phyloP scores from a whole-genome alignment of 208 protist genomes.

The Polymyxa betae region DNA sequence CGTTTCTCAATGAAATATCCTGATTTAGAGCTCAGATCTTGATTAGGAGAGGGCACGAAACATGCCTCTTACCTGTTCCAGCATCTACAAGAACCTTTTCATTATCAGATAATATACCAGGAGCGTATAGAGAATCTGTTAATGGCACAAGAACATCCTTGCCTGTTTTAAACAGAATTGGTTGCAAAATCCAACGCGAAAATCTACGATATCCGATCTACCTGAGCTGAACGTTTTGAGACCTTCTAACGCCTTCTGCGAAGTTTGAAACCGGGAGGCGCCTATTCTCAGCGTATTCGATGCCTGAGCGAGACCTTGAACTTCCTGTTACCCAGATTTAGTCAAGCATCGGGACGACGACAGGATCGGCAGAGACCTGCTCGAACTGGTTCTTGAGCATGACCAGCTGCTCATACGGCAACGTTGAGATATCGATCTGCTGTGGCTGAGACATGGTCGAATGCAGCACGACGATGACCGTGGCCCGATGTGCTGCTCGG shows the following conservation, averaged over 20 bases:
- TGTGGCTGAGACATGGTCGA: too few species aligned
- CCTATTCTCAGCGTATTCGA: background rate
- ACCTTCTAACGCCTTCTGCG: background rate
- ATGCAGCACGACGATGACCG: too few species aligned
- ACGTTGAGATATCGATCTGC: background rate
- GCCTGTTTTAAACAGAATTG: background rate
- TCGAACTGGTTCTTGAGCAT: conserved; percentile 27
- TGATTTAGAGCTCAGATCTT: too few species aligned
- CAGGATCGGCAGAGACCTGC: background rate
- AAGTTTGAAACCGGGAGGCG: background rate
- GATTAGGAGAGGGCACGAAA: too few species aligned
- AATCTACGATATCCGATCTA: background rate
- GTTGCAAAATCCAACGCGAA: background rate
- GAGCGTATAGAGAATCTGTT: background rate
- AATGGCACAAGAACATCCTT: background rate
- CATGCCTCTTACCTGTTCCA: too few species aligned
- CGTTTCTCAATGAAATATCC: background rate
- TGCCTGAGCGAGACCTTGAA: background rate
- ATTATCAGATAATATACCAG: background rate
- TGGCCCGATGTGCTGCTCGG: too few species aligned
- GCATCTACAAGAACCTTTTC: background rate
- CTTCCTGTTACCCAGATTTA: background rate
- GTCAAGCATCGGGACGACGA: too few species aligned
- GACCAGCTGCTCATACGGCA: conserved; percentile 14
- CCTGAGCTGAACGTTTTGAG: background rate